These are phyloP conservation scores for Alternaria sp. DNA, from an alignment of 2,329 filamentous ascomycete species.

Conservation along the genomic window DNA sequence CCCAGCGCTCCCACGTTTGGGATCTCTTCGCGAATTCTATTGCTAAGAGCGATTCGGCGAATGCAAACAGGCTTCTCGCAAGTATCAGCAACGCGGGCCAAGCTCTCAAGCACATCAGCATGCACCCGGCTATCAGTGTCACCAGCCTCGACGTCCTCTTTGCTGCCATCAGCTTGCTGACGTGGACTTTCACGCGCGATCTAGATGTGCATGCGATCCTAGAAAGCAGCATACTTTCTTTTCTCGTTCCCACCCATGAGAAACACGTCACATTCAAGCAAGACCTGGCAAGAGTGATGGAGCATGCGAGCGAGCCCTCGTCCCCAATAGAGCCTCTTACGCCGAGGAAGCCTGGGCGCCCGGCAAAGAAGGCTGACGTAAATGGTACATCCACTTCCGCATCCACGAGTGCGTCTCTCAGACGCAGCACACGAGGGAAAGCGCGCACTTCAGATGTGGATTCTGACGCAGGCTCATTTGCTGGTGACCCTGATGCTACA, in stretches of 20 bases:
- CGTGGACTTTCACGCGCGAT: constrained; percentile 64
- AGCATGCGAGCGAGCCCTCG: constrained; percentile 10
- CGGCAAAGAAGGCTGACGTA: constrained; percentile 30
- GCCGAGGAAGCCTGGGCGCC: constrained; percentile 37
- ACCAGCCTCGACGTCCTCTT: constrained; percentile 66
- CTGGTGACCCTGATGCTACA: constrained; percentile 28
- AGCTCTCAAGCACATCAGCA: constrained; percentile 58
- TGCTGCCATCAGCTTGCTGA: constrained; percentile 59
- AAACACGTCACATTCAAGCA: constrained; percentile 37
- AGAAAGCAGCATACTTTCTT: constrained; percentile 39
- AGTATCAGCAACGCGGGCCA: constrained; percentile 35
- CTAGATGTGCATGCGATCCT: constrained; percentile 61
- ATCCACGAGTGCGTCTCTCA: constrained; percentile 17
- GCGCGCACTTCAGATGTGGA: constrained; percentile 23
- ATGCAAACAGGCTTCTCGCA: constrained; percentile 34
- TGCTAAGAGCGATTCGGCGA: constrained; percentile 53
- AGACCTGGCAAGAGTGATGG: constrained; percentile 14
- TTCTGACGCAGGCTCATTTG: constrained; percentile 27
- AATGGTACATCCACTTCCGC: constrained; percentile 17
- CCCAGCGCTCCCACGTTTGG: constrained; percentile 50
- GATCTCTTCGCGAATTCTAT: constrained; percentile 50
- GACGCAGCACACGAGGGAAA: constrained; percentile 28
- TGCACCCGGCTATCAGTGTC: constrained; percentile 65
- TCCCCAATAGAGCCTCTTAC: constrained; percentile 17
- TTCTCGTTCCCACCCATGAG: constrained; percentile 31